Evolutionary conservation across 306 rosid genomes (phyloP), one percentile per base, ranked within the genome.

Genomic region (Cucumis melo): DNA sequence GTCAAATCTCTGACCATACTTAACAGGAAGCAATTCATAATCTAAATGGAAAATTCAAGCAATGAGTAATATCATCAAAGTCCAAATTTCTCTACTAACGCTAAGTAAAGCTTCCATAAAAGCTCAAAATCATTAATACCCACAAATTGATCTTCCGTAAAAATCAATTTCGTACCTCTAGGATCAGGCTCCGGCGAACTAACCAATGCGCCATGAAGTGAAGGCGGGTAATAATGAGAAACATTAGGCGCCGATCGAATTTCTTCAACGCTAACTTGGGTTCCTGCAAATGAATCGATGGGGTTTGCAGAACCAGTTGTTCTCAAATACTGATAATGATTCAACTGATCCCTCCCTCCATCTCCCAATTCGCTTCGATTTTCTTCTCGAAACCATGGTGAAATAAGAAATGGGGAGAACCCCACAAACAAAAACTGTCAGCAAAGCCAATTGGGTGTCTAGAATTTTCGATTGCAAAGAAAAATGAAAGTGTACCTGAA

Each of bases 241-340:
- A 88, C 62, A 66, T 90, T 80, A 50, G 89, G 90, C 8, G 98
- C 97, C 24, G 96, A 90, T 41, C 98, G 85, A 66, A 93, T 91
- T 86, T 93, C 98, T 66, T 88, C 97, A 24, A 93, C 93, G 85
- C 91, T 93, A 77, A 93, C 92, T 73, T 90, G 90, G 74, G 84
- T 86, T 51, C 87, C 98, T 53, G 91, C 89, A 81, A 80, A 68
- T 5, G 92, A 87, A 80, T 91, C 83, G 56, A 87, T 84, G 17
- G 95, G 96, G 12, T 85, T 75, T 67, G 53, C 88, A 44, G 97
- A 85, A 23, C 92, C 97, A 13, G 89, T 66, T 86, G 91, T 78
- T 38, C 90, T 96, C 82, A 86, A 79, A 79, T 84, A 74, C 77
- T 90, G 90, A 81, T 91, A 84, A 67, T 89, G 81, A 78, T 85